Percentiles rank a stretch among this genome's conserved stretches.
Evolutionary conservation across 2,329 filamentous ascomycete genomes (phyloP).

Genomic region (Calonectria ilicicola): DNA sequence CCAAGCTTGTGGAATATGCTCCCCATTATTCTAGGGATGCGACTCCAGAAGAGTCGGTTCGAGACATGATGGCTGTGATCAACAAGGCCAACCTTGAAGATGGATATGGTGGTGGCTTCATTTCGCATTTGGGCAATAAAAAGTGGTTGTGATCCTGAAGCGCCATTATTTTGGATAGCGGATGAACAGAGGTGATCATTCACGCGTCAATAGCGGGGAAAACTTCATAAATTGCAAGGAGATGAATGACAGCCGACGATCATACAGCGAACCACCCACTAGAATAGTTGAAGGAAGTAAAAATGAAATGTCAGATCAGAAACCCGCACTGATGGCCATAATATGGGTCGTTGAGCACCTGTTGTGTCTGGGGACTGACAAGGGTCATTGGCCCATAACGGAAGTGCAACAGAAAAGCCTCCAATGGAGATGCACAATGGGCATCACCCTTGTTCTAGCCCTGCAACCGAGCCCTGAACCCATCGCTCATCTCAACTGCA

Average conservation of each 20-base stretch:
- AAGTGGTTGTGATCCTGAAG: constrained; percentile 1
- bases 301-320: neutral
- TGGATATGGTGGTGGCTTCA: constrained; percentile 9
- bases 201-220: neutral
- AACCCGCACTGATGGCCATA: neutral
- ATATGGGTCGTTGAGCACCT: neutral
- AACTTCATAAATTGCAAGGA: neutral
- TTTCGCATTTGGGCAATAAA: constrained; percentile 18
- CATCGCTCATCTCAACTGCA: neutral
- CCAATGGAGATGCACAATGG: neutral
- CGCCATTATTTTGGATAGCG: no score
- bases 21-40: neutral
- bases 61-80: constrained; percentile 5
- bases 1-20: constrained; percentile 2
- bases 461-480: neutral
- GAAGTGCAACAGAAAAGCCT: neutral
- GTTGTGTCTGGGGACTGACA: neutral
- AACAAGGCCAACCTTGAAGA: constrained; percentile 1
- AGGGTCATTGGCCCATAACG: neutral
- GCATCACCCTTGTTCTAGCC: neutral
- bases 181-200: no score
- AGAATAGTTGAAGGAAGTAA: neutral
- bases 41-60: neutral
- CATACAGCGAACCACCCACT: neutral
- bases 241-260: neutral